Conservation (phyloP, 176 grass and related monocot species). For the Coix lacrymajobi region DNA sequence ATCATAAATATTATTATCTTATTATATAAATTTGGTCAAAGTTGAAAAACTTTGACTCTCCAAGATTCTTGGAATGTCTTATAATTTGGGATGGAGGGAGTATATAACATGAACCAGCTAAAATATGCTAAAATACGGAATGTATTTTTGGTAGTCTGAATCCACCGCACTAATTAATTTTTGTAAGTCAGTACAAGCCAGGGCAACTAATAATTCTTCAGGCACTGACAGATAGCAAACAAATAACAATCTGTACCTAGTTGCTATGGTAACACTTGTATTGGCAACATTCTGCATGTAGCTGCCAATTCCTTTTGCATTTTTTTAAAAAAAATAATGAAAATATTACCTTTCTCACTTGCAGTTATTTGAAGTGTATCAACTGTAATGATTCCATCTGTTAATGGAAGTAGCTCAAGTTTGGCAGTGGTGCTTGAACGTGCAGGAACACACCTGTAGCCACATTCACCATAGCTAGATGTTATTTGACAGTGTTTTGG, state of each 20-base stretch:
- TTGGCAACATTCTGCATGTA: neutral
- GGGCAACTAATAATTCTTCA: neutral
- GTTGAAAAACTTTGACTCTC: too few relatives aligned
- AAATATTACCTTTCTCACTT: conserved; percentile 84
- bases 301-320: neutral
- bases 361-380: conserved; percentile 89
- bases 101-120: neutral
- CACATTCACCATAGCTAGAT: neutral
- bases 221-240: neutral
- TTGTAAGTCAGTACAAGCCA: neutral
- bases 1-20: too few relatives aligned
- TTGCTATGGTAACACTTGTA: neutral
- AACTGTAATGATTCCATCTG: conserved; percentile 90
- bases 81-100: too few relatives aligned
- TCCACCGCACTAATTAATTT: neutral
- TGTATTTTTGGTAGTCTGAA: neutral
- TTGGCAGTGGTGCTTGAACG: conserved; percentile 88
- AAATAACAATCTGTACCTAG: neutral
- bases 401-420: conserved; percentile 88
- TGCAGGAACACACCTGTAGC: conserved; percentile 72
- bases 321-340: neutral
- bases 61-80: too few relatives aligned
- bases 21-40: too few relatives aligned
- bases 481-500: conserved; percentile 6
- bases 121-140: conserved; percentile 11